Conservation (phyloP, 1,284 basidiomycete species). For the Naganishia sp. region DNA sequence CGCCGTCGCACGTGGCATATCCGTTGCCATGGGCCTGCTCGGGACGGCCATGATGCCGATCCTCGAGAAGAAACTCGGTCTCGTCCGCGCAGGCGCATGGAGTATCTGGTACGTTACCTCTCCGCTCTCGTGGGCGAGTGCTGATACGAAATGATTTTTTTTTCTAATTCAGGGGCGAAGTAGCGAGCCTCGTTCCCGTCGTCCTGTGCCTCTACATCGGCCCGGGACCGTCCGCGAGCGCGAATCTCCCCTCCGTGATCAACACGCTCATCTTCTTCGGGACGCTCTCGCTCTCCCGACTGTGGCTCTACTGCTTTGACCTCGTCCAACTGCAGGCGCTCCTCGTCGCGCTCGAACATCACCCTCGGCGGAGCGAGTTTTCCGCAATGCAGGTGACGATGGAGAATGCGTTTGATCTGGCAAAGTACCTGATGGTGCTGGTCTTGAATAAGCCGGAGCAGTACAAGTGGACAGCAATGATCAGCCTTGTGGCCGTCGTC, state of each 20-base stretch:
- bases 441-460: constrained; percentile 40
- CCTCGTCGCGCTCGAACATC: constrained; percentile 49
- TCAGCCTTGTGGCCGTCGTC: constrained; percentile 47
- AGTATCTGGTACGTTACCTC: constrained; percentile 46
- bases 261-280: constrained; percentile 32
- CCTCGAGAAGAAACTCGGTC: constrained; percentile 53
- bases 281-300: constrained; percentile 44
- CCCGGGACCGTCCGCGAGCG: constrained; percentile 7
- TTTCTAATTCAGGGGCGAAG: constrained; percentile 44
- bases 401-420: constrained; percentile 53
- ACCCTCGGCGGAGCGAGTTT: constrained; percentile 52
- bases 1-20: constrained; percentile 55
- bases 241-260: constrained; percentile 13
- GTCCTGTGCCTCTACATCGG: constrained; percentile 37
- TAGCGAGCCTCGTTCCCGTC: constrained; percentile 47
- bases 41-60: constrained; percentile 57
- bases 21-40: constrained; percentile 55
- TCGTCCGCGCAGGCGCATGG: constrained; percentile 57
- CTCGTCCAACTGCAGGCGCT: constrained; percentile 54
- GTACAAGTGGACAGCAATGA: constrained; percentile 51
- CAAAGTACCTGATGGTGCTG: constrained; percentile 47
- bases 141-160: neutral
- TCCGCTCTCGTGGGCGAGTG: neutral
- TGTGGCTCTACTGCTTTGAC: constrained; percentile 58
- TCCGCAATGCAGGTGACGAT: constrained; percentile 54